Evolutionary conservation across 495 filamentous ascomycete genomes (phyloP).

Genomic region (Aspergillus homomorphus): DNA sequence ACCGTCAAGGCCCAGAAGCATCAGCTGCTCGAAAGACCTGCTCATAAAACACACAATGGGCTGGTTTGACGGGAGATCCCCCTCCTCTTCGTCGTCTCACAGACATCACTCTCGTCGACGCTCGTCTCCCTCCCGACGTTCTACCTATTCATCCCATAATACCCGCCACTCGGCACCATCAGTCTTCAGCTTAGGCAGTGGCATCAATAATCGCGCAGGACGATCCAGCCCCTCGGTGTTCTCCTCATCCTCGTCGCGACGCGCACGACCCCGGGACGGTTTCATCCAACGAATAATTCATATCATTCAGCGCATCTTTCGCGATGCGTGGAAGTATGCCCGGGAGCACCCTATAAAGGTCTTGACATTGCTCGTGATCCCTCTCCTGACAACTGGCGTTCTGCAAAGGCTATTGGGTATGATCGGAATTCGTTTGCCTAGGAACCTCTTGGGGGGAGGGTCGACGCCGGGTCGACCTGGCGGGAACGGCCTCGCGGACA

Average conservation of each 20-base stretch:
- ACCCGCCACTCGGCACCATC: slow-evolving; percentile 46
- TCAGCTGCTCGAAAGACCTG: not conserved
- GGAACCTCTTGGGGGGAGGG: slow-evolving; percentile 45
- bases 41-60: slow-evolving; percentile 36
- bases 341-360: slow-evolving; percentile 78
- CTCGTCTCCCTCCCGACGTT: slow-evolving; percentile 38
- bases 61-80: slow-evolving; percentile 47
- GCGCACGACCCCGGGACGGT: slow-evolving; percentile 66
- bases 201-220: slow-evolving; percentile 25
- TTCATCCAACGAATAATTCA: slow-evolving; percentile 68
- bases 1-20: not conserved
- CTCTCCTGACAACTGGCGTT: slow-evolving; percentile 76
- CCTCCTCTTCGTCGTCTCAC: slow-evolving; percentile 18
- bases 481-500: slow-evolving; percentile 39
- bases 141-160: slow-evolving; percentile 39
- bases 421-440: slow-evolving; percentile 73
- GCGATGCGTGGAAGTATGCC: slow-evolving; percentile 71
- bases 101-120: slow-evolving; percentile 31
- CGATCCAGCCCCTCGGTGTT: slow-evolving; percentile 51
- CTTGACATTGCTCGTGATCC: slow-evolving; percentile 79
- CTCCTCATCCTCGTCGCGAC: slow-evolving; percentile 58
- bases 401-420: slow-evolving; percentile 66
- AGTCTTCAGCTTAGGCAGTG: slow-evolving; percentile 49
- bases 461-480: slow-evolving; percentile 25
- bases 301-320: slow-evolving; percentile 68